Conservation (phyloP, 345 rosid species). For the Mercurialis annua region DNA sequence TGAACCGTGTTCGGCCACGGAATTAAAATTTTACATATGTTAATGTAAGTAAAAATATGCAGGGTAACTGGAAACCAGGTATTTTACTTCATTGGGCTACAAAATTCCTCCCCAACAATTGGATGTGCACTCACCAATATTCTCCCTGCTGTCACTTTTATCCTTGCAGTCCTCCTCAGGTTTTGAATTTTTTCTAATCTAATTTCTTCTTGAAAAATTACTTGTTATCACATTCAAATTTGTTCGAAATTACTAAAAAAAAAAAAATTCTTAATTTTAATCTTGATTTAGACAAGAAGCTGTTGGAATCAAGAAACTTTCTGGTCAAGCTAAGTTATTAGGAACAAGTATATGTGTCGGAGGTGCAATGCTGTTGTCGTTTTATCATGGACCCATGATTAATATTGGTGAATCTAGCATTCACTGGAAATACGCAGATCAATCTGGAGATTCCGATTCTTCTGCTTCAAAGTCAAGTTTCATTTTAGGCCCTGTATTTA, state of each 20-base stretch:
- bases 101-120: slow-evolving; percentile 66
- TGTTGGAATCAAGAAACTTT: slow-evolving; percentile 46
- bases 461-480: slow-evolving; percentile 30
- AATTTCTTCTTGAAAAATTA: background rate
- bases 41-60: too few species aligned
- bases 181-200: background rate
- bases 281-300: slow-evolving; percentile 60
- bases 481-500: slow-evolving; percentile 57
- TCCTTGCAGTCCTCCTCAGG: slow-evolving; percentile 78
- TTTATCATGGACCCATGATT: slow-evolving; percentile 66
- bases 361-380: slow-evolving; percentile 91
- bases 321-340: slow-evolving; percentile 75
- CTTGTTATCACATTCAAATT: background rate
- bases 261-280: background rate
- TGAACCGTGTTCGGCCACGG: too few species aligned
- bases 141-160: slow-evolving; percentile 76
- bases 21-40: too few species aligned
- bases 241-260: background rate
- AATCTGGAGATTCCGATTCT: slow-evolving; percentile 24
- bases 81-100: slow-evolving; percentile 73
- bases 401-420: slow-evolving; percentile 58
- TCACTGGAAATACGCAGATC: slow-evolving; percentile 69
- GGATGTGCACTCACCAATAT: slow-evolving; percentile 81
- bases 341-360: slow-evolving; percentile 78
- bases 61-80: slow-evolving; percentile 78